Base-by-base conservation (phyloP, 768 basidiomycete genomes). In the Gloeophyllum trabeum region DNA sequence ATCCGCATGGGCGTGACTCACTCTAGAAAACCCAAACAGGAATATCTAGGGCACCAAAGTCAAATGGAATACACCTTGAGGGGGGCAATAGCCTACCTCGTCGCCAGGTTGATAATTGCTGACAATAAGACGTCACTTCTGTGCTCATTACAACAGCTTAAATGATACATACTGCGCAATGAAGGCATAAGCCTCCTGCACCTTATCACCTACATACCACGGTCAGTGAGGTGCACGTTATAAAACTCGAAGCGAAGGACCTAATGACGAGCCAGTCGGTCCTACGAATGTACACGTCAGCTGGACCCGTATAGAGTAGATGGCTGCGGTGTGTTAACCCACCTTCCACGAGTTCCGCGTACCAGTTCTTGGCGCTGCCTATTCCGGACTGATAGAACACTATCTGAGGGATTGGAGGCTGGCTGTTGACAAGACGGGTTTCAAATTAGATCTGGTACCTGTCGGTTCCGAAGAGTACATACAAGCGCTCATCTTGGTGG, bases 181-280 rank as follows among this genome's bases (percentile, higher is more conserved):
- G 53, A 86, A 86, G n/a, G 72, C 79, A 59, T 84, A 83, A 24
- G 76, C 82, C 48, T 85, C 81, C 59, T 85, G 77, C 2, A 86
- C 79, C 52, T 86, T 84, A 44, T 79, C 77, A 30, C 61, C 81
- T 84, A 48, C 12, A 38, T 24, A 28, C 19, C n/a, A 7, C 19
- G 32, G 24, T 20, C 30, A 21, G 25, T 24, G n/a, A 24, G 36
- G 16, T 30, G 21, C 14, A 26, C 24, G n/a, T 4, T 10, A n/a
- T 19, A 23, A 6, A 25, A 13, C 28, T 26, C 2, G 10, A 23
- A 1, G 24, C 24, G 14, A 34, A 54, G 25, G 53, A 80, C 82
- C 79, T 48, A 86, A 58, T 30, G 72, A 69, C 35, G 64, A 67
- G 19, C 81, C 83, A 2, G 75, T 76, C n/a, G 73, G 67, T 14